Percentiles rank a stretch among this genome's conserved stretches.
phyloP scores from a whole-genome alignment of 345 rosid species.

The Euphorbia pulcherrima region DNA sequence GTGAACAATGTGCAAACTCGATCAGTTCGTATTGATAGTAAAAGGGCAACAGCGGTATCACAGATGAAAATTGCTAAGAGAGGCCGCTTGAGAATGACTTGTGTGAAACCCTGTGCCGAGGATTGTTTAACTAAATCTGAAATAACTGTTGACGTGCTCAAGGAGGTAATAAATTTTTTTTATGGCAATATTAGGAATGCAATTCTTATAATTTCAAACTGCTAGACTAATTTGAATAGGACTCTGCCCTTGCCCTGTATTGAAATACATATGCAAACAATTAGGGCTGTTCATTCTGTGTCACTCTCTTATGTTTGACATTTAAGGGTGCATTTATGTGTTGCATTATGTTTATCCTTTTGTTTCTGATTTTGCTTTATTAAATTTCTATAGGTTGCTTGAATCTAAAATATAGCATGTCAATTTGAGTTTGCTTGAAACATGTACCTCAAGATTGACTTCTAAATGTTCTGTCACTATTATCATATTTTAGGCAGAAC shows the following conservation, averaged over 20 bases:
- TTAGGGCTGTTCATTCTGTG: background rate
- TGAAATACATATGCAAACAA: background rate
- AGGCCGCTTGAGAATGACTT: conserved; percentile 62
- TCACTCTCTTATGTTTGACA: background rate
- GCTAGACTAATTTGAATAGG: background rate
- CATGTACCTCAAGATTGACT: too few relatives aligned
- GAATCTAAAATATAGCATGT: background rate
- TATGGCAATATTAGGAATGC: background rate
- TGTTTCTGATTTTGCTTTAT: background rate
- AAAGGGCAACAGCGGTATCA: conserved; percentile 56
- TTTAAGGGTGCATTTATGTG: background rate
- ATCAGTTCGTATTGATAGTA: conserved; percentile 57
- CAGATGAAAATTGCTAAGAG: conserved; percentile 76
- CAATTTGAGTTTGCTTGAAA: background rate
- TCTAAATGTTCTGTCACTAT: background rate
- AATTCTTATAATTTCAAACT: background rate
- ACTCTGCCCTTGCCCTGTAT: background rate
- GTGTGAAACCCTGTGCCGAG: conserved; percentile 72
- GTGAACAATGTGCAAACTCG: conserved; percentile 70
- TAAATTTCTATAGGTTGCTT: background rate
- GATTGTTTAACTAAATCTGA: conserved; percentile 76
- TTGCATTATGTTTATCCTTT: background rate
- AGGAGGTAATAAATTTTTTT: conserved; percentile 55
- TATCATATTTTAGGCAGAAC: background rate
- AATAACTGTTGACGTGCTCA: conserved; percentile 75